Evolutionary conservation across 768 basidiomycete genomes (phyloP).

Genomic region (Suillus decipiens): DNA sequence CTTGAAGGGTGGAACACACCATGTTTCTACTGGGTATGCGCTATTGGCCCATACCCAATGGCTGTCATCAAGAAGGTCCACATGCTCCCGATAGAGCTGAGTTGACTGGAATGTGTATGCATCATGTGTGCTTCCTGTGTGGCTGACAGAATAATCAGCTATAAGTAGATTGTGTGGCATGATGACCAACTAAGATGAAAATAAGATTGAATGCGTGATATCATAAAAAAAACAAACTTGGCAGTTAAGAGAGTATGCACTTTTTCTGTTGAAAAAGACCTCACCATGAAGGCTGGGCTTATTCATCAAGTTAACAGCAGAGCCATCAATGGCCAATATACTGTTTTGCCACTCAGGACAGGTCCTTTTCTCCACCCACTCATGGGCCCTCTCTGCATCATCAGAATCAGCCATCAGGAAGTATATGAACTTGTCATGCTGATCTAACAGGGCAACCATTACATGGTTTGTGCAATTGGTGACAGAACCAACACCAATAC

Average conservation of each 20-base stretch:
- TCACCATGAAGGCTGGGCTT: constrained; percentile 17
- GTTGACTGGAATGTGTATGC: constrained; percentile 11
- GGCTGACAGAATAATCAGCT: constrained; percentile 7
- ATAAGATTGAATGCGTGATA: constrained; percentile 9
- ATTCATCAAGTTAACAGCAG: constrained; percentile 17
- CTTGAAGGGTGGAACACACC: constrained; percentile 30
- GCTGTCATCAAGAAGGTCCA: constrained; percentile 6
- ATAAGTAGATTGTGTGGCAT: constrained; percentile 16
- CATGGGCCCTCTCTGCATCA: constrained; percentile 1
- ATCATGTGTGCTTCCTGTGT: neutral
- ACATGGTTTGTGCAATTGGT: constrained; percentile 20
- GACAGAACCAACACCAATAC: neutral
- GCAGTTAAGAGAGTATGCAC: constrained; percentile 18
- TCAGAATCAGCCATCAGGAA: constrained; percentile 9
- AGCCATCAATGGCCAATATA: constrained; percentile 12
- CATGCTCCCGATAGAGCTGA: neutral
- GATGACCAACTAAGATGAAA: constrained; percentile 11
- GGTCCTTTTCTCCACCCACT: neutral
- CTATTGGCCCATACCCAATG: constrained; percentile 19
- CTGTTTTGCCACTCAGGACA: constrained; percentile 11
- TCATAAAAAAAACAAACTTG: constrained; percentile 8
- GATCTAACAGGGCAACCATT: constrained; percentile 15
- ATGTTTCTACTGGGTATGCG: constrained; percentile 12
- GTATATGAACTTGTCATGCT: constrained; percentile 13
- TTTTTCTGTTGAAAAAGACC: constrained; percentile 23